Conservation (phyloP, 768 basidiomycete species). For the Lactarius deliciosus region DNA sequence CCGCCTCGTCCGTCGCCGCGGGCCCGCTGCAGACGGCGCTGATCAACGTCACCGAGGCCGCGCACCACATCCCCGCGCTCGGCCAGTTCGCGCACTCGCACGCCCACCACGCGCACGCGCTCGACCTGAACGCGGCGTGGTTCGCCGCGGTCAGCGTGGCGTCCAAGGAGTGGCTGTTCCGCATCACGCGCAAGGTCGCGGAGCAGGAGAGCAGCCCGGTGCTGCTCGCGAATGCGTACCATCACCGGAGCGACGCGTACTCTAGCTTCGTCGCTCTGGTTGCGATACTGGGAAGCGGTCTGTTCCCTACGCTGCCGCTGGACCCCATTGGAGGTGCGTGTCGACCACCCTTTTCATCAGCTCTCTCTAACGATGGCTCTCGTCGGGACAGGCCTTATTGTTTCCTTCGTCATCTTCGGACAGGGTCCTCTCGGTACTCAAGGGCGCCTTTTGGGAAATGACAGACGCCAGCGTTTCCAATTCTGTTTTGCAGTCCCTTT, state of each 20-base stretch:
- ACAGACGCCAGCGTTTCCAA: conserved; percentile 71
- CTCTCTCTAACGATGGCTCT: conserved; percentile 6
- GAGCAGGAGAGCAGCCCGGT: conserved; percentile 90
- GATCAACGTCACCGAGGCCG: conserved; percentile 52
- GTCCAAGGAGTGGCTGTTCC: conserved; percentile 91
- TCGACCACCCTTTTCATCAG: conserved; percentile 9
- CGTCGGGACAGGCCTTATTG: conserved; percentile 60
- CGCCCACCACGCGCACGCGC: conserved; percentile 52
- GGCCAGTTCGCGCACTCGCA: conserved; percentile 46
- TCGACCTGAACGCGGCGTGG: conserved; percentile 97
- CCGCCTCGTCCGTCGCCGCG: conserved; percentile 60
- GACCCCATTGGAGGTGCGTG: conserved; percentile 89
- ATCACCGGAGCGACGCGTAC: conserved; percentile 97
- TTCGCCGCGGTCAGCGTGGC: conserved; percentile 82
- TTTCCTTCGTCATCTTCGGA: conserved; percentile 84
- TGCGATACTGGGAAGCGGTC: conserved; percentile 88
- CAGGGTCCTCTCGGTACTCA: conserved; percentile 70
- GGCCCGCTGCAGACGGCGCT: conserved; percentile 66
- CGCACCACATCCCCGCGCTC: conserved; percentile 51
- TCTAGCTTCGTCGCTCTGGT: conserved; percentile 88
- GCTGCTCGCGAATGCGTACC: conserved; percentile 91
- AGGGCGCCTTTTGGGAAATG: conserved; percentile 74
- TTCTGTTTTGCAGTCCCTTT: conserved; percentile 55
- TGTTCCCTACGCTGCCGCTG: conserved; percentile 80
- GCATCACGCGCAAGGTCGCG: conserved; percentile 85